Base-by-base conservation (phyloP, 2,329 filamentous ascomycete genomes). In the Colletotrichum incanum region DNA sequence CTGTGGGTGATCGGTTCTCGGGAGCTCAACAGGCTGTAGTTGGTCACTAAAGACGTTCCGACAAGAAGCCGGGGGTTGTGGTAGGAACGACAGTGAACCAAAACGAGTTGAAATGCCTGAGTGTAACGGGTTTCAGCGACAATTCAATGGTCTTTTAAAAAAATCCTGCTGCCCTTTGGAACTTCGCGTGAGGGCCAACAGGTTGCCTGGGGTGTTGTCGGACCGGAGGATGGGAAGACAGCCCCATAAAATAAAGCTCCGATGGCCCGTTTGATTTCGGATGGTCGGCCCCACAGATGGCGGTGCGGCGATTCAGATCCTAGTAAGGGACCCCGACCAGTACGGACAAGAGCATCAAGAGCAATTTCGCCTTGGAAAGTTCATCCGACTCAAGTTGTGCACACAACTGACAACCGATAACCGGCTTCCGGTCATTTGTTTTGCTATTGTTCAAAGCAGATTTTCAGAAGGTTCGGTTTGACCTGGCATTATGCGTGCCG, bases 191-290 rank as follows among this genome's bases (percentile, higher is more conserved):
- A 31, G 28, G 28, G 28, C 6, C 28, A 31, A 31, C 4, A 6
- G 4, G 28, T 31, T 31, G 28, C 28, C 28, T 31, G 28, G 28
- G 73, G 56, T 11, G 69, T 72, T n/a, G 6, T 56, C 34, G 54
- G 34, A 8, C 14, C 34, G 34, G 54, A 39, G 34, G 31, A 16
- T 12, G 28, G 54, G 54, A 39, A 20, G 11, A 5, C 20, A 11
- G 31, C 14, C 20, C 54, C 54, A 39, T 23, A 39, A 56, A 56
- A 23, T n/a, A 4, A 56, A 23, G n/a, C 7, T 18, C 28, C 14
- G 31, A 56, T 16, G n/a, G 34, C 31, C 50, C 20, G 11, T 39
- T 23, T 5, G 54, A 8, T 8, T 34, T 39, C n/a, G n/a, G 54
- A 26, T 16, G 28, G 28, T 6, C 52, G 52, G 20, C 20, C 20